Percentiles rank a stretch among this genome's conserved stretches.
Conservation (phyloP, 345 rosid species). For the Hirschfeldia incana region DNA sequence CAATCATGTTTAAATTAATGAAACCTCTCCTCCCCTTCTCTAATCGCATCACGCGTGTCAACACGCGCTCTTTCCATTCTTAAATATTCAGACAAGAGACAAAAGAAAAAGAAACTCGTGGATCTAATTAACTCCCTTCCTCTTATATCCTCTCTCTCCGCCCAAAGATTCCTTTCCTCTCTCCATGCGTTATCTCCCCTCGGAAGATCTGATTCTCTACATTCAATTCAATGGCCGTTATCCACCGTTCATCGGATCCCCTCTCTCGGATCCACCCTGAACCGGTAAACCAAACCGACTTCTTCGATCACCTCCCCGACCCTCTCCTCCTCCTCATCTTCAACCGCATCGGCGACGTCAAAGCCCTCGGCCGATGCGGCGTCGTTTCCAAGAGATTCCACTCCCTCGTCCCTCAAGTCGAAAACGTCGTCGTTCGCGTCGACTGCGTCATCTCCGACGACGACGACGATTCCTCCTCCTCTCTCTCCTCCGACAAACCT, state of each 20-base stretch:
- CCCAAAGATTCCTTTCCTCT: conserved; percentile 11
- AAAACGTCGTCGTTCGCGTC: conserved; percentile 82
- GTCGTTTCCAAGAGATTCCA: conserved; percentile 82
- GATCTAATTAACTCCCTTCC: conserved; percentile 3
- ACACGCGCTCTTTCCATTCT: background rate
- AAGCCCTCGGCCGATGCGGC: conserved; percentile 87
- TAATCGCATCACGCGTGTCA: conserved; percentile 2
- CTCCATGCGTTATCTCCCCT: conserved; percentile 22
- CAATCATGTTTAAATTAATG: background rate
- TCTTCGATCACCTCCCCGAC: conserved; percentile 84
- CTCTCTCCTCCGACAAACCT: conserved; percentile 47
- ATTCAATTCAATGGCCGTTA: conserved; percentile 25
- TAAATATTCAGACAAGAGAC: background rate
- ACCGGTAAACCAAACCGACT: conserved; percentile 46
- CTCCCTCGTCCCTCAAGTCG: conserved; percentile 75
- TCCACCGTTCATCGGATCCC: conserved; percentile 51
- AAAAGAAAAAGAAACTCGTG: conserved; percentile 1
- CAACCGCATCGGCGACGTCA: conserved; percentile 89
- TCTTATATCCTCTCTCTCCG: conserved; percentile 16
- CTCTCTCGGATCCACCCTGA: conserved; percentile 54
- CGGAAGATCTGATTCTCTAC: conserved; percentile 23
- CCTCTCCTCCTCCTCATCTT: conserved; percentile 71
- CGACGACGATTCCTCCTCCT: conserved; percentile 22
- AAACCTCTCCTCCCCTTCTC: background rate
- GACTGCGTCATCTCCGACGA: conserved; percentile 96